phyloP scores from a whole-genome alignment of 192 early-diverging fungal genomes.

The Globomyces pollinis-pini region DNA sequence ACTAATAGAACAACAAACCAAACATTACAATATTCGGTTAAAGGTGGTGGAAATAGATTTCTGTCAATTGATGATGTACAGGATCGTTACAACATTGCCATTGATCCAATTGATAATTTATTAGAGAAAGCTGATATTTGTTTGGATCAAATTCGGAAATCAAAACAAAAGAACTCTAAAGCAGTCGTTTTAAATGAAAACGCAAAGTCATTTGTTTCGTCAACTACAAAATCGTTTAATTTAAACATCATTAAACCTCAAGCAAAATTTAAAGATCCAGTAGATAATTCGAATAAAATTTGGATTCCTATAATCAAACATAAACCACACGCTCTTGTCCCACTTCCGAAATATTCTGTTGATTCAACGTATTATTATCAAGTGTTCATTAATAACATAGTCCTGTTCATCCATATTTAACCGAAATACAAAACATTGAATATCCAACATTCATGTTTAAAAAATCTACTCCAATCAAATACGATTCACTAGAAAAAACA shows the following conservation, averaged over 20 bases:
- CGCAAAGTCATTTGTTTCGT: slow-evolving; percentile 8
- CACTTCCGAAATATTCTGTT: slow-evolving; percentile 38
- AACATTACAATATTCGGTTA: slow-evolving; percentile 11
- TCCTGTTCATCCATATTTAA: slow-evolving; percentile 77
- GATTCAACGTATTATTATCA: slow-evolving; percentile 7
- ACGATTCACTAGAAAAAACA: slow-evolving; percentile 56
- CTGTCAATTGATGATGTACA: not conserved
- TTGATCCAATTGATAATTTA: slow-evolving; percentile 72
- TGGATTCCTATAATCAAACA: slow-evolving; percentile 70
- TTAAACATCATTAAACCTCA: slow-evolving; percentile 67
- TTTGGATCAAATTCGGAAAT: slow-evolving; percentile 61
- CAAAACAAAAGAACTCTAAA: slow-evolving; percentile 3
- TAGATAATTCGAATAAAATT: slow-evolving; percentile 81
- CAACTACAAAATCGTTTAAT: slow-evolving; percentile 17
- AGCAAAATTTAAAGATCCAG: slow-evolving; percentile 69
- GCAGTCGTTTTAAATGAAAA: slow-evolving; percentile 2
- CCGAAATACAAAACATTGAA: slow-evolving; percentile 77
- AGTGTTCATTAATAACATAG: not conserved
- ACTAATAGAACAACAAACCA: slow-evolving; percentile 21
- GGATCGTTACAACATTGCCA: slow-evolving; percentile 45
- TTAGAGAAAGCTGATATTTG: slow-evolving; percentile 76
- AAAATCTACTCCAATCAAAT: slow-evolving; percentile 38
- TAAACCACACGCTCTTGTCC: slow-evolving; percentile 76
- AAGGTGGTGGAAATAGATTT: not conserved
- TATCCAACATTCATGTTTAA: slow-evolving; percentile 67